phyloP scores from a whole-genome alignment of 1,284 basidiomycete species.

The Cryptococcus depauperatus region DNA sequence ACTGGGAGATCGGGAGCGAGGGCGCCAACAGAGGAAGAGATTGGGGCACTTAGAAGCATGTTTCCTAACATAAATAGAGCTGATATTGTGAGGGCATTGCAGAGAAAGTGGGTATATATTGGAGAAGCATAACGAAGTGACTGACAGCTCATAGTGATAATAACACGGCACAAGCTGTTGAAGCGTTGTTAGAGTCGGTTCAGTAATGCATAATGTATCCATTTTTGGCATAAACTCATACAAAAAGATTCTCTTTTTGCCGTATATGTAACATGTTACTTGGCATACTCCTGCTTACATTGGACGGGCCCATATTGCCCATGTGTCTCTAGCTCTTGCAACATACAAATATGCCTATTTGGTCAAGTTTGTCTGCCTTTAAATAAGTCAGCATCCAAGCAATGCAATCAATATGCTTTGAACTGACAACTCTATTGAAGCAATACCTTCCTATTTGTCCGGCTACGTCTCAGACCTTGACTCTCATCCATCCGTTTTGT shows the following conservation, averaged over 20 bases:
- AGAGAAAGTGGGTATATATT: conserved; percentile 58
- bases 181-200: conserved; percentile 53
- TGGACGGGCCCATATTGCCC: too few species aligned
- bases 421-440: too few species aligned
- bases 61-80: conserved; percentile 71
- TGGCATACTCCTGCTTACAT: too few species aligned
- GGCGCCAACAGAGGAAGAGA: conserved; percentile 65
- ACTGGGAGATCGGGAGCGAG: conserved; percentile 56
- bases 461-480: not conserved
- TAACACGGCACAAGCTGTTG: conserved; percentile 70
- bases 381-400: not conserved
- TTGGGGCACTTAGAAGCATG: conserved; percentile 60
- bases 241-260: too few species aligned
- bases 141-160: conserved; percentile 48
- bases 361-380: too few species aligned
- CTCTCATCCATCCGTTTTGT: not conserved
- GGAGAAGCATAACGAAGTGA: conserved; percentile 6
- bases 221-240: too few species aligned
- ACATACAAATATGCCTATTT: too few species aligned
- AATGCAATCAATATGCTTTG: not conserved
- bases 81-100: conserved; percentile 66
- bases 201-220: too few species aligned
- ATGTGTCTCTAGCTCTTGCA: too few species aligned
- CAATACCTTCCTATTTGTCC: too few species aligned
- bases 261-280: too few species aligned